phyloP scores from a whole-genome alignment of 2,329 filamentous ascomycete species.

The Trichoderma simmonsii region DNA sequence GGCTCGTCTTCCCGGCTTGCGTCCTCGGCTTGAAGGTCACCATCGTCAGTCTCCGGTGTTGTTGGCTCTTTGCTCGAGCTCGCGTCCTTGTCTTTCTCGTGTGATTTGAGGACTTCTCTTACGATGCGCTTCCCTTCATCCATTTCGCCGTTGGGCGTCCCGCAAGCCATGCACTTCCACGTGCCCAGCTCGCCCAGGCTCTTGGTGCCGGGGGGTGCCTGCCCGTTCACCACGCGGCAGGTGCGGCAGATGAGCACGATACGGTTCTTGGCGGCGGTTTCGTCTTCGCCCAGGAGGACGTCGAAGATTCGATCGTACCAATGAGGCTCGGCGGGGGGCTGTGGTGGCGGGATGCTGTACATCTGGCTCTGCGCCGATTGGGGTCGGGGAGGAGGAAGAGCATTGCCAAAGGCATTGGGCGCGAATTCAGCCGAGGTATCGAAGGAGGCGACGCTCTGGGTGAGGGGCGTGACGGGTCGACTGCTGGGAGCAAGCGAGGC shows the following conservation, averaged over 20 bases:
- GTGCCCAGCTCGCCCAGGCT: constrained; percentile 73
- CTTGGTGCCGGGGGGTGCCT: constrained; percentile 83
- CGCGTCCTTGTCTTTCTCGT: constrained; percentile 15
- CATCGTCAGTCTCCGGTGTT: constrained; percentile 21
- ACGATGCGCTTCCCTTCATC: constrained; percentile 73
- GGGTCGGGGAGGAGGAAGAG: constrained; percentile 26
- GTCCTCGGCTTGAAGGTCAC: constrained; percentile 20
- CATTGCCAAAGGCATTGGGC: constrained; percentile 56
- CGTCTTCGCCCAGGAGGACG: constrained; percentile 88
- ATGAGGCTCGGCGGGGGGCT: constrained; percentile 46
- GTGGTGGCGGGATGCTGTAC: constrained; percentile 1
- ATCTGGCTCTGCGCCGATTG: constrained; percentile 23
- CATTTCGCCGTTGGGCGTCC: constrained; percentile 74
- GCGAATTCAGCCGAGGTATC: constrained; percentile 64
- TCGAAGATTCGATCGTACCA: constrained; percentile 98
- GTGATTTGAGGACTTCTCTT: constrained; percentile 52
- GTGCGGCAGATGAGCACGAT: constrained; percentile 78
- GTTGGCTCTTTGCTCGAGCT: constrained; percentile 22
- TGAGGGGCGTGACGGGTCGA: constrained; percentile 4
- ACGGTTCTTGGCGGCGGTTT: constrained; percentile 86
- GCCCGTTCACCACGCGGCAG: constrained; percentile 90
- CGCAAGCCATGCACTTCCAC: constrained; percentile 89
- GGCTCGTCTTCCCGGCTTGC: constrained; percentile 17
- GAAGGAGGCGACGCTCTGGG: constrained; percentile 30
- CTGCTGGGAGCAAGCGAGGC: constrained; percentile 17